Evolutionary conservation across 371 early-diverging fungal genomes (phyloP), one percentile per base, ranked within the genome.

Genomic region (Thermomucor indicae-seudaticae): DNA sequence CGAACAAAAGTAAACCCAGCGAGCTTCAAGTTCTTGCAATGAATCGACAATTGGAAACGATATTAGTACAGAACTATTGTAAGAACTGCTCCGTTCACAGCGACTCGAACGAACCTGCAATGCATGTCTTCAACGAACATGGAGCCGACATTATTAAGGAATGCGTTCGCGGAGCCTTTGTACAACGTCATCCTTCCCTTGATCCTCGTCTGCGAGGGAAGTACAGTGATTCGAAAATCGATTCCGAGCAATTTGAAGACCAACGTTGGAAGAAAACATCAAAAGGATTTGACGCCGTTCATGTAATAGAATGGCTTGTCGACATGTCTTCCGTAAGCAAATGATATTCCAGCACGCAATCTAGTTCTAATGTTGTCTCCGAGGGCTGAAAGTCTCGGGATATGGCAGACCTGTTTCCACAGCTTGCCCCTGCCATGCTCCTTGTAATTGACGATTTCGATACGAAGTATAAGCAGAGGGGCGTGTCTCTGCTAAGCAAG

Each of bases 401-500:
- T n/a, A 17, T 16, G 34, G 20, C 3, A 43, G 23, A 3, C 48
- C 34, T 14, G 19, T 41, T 11, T 30, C 5, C 11, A 32, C 54
- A 61, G 14, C 2, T 65, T 1, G 46, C 64, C 12, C 67, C 74
- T 20, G 63, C 70, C 12, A 55, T 64, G 1, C 39, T 73, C 7
- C 57, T 64, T 31, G 47, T 65, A 1, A 11, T 70, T 19, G 74
- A 73, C 39, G 67, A 73, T 31, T 65, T 57, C 47, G 64, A 67
- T 19, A 42, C 64, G 14, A 23, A 40, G 2, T 70, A 70, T 40
- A 70, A 70, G 27, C 35, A 31, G 6, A 35, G 50, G 11, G 74
- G 65, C 1, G 64, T 70, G 1, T n/a, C 25, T 2, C 39, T 70
- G 37, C 40, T 73, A 3, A 67, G 65, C 43, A 8, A 2, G 12